Base-by-base conservation (phyloP, 441 rosid species). In the Pelargonium fulgidum region DNA sequence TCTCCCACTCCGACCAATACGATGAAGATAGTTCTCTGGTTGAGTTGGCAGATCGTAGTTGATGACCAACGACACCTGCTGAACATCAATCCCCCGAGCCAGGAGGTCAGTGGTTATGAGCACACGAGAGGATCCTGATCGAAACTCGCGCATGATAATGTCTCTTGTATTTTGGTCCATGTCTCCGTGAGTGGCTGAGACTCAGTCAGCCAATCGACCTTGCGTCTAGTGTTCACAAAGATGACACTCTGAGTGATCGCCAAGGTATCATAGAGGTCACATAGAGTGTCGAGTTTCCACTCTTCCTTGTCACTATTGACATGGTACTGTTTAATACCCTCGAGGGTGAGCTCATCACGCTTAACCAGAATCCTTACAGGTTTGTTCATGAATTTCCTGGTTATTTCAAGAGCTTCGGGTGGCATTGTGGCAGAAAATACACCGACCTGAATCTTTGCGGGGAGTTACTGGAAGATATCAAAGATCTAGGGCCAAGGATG, bases 371-470 rank as follows among this genome's bases (percentile, higher is more conserved):
- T 87, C 76, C 88, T 82, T 41, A 85, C 92, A 7, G 92, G 92
- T 67, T 85, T 87, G 84, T 87, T 87, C 94, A 86, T 87, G 67
- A 90, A 89, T 83, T 91, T 91, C 76, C 93, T 81, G 0, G 97
- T 89, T 70, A 91, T 91, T 77, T 91, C 94, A 3, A 89, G 89
- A 17, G 92, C 92, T 65, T 89, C 92, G 9, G 94, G 92, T 26
- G 92, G 94, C 94, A 89, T 87, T 8, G 95, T 89, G 3, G 95
- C 89, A 44, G 95, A 89, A 77, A 89, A 89, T 0, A 89, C 92
- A 0, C 92, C 95, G 13, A 87, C 85, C 69, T 87, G 95, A 69
- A 85, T 73, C 73, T 87, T 85, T 17, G 89, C 68, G 10, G 92
- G 95, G 65, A 89, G 79, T 50, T 85, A 81, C 80, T 87, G 92